Evolutionary conservation across 768 basidiomycete genomes (phyloP), one percentile per base, ranked within the genome.

Genomic region (Stropharia rugosoannulata): DNA sequence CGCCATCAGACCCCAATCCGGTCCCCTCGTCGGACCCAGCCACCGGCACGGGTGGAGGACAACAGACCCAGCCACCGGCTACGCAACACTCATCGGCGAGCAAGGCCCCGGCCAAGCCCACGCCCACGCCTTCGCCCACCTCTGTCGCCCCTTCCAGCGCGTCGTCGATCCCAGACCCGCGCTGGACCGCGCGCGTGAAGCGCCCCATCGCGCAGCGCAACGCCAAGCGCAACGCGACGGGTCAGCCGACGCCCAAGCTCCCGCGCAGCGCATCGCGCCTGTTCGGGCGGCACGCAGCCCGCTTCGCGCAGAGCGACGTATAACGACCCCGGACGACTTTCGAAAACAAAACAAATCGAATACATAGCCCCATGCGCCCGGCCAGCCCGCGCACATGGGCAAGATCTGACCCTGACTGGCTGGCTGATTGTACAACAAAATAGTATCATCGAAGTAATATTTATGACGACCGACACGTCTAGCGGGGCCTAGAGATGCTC

Each of bases 111-210:
- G 49, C 57, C n/a, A 22, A 12, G 13, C 54, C 45, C 3, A 25
- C 45, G 1, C 19, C 54, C 8, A 49, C 41, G n/a, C 51, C 22
- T 3, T 32, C 29, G 7, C 9, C 29, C 6, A 36, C 56, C 15
- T 52, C 55, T 11, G 29, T 44, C 37, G 4, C 56, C 18, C 7
- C 52, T 10, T 32, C 56, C 5, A 54, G 52, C 32, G 40, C 51
- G 38, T 54, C 60, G 18, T 48, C 54, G 0, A 55, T 56, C 35
- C 63, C 62, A 44, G 73, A 75, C 51, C 73, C 73, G 12, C 66
- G 72, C 41, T 66, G 57, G 19, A 69, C 64, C 18, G 70, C 68
- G 27, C 66, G 73, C 27, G 73, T 73, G 13, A 70, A 69, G 54
- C 62, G 71, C 44, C 70, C 70, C 10, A 64, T 56, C 36, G 61